These are phyloP conservation scores for Nitzschia sp. DNA, from an alignment of 108 stramenopile genomes.

Conservation along the genomic window DNA sequence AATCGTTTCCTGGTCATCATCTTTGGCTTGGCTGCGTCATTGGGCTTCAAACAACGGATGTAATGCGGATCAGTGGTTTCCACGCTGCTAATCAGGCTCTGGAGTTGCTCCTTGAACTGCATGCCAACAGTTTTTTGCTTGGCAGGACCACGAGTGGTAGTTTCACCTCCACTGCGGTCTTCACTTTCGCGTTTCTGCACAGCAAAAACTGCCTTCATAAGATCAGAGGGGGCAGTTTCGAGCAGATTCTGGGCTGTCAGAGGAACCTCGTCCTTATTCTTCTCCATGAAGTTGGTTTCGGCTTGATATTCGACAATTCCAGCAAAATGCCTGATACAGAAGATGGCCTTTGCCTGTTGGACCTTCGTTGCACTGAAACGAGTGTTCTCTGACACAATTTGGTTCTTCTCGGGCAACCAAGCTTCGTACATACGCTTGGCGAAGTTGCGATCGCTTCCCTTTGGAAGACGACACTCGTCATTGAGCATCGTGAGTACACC, in stretches of 20 bases:
- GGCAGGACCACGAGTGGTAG: slow-evolving; percentile 35
- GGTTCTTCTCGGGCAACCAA: slow-evolving; percentile 73
- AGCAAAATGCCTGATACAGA: slow-evolving; percentile 94
- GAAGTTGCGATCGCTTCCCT: slow-evolving; percentile 82
- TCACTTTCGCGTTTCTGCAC: slow-evolving; percentile 59
- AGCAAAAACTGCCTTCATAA: slow-evolving; percentile 78
- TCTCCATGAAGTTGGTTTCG: slow-evolving; percentile 94
- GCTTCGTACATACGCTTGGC: slow-evolving; percentile 78
- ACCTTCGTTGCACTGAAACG: slow-evolving; percentile 72
- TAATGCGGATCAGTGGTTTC: slow-evolving; percentile 98
- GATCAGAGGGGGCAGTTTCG: slow-evolving; percentile 72
- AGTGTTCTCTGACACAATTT: slow-evolving; percentile 78
- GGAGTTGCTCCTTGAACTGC: slow-evolving; percentile 94
- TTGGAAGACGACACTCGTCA: slow-evolving; percentile 88
- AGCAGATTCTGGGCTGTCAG: slow-evolving; percentile 86
- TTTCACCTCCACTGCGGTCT: slow-evolving; percentile 27
- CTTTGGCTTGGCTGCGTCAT: slow-evolving; percentile 86
- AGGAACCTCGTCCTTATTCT: slow-evolving; percentile 97
- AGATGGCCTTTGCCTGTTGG: slow-evolving; percentile 73
- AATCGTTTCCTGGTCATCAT: slow-evolving; percentile 79
- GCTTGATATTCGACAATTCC: slow-evolving; percentile 91
- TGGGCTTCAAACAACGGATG: slow-evolving; percentile 98
- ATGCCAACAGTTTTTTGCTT: slow-evolving; percentile 87
- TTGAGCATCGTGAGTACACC: slow-evolving; percentile 91
- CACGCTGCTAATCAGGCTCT: slow-evolving; percentile 81